Conservation (phyloP, 169 alveolate species). For the Eimeria brunetti region DNA sequence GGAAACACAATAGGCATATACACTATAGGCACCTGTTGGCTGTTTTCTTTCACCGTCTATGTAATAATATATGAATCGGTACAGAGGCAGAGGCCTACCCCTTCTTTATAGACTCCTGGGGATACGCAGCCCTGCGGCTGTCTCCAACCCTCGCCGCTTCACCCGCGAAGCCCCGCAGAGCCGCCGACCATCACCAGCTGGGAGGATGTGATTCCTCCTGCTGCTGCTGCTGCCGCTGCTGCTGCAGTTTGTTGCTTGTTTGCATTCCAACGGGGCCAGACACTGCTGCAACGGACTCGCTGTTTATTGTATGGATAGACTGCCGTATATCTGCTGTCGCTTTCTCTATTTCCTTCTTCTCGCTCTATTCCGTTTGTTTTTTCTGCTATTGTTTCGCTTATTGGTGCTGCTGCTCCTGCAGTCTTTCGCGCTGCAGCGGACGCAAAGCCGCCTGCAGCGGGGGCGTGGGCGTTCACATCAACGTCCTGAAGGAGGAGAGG, state of each 20-base stretch:
- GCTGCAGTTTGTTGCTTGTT: constrained; percentile 28
- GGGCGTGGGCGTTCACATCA: constrained; percentile 77
- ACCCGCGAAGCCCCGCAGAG: constrained; percentile 18
- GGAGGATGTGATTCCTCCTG: neutral
- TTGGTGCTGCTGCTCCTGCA: constrained; percentile 50
- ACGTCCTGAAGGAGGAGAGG: constrained; percentile 53
- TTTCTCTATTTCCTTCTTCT: too few species aligned
- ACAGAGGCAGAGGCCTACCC: too few species aligned
- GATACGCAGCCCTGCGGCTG: constrained; percentile 38
- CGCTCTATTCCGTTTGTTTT: too few species aligned
- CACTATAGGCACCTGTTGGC: too few species aligned
- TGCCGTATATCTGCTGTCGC: neutral
- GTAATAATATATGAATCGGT: too few species aligned
- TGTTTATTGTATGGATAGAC: too few species aligned
- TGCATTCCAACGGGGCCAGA: constrained; percentile 31
- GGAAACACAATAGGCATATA: neutral
- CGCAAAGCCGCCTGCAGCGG: constrained; percentile 79
- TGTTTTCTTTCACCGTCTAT: too few species aligned
- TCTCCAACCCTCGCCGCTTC: constrained; percentile 35
- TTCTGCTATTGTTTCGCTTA: neutral
- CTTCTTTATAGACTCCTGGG: neutral
- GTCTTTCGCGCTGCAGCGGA: constrained; percentile 74
- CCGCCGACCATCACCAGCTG: constrained; percentile 60
- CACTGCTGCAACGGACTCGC: too few species aligned
- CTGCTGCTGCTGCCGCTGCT: constrained; percentile 21